Base-by-base conservation (phyloP, 1,284 basidiomycete genomes). In the Anthracocystis setariae region DNA sequence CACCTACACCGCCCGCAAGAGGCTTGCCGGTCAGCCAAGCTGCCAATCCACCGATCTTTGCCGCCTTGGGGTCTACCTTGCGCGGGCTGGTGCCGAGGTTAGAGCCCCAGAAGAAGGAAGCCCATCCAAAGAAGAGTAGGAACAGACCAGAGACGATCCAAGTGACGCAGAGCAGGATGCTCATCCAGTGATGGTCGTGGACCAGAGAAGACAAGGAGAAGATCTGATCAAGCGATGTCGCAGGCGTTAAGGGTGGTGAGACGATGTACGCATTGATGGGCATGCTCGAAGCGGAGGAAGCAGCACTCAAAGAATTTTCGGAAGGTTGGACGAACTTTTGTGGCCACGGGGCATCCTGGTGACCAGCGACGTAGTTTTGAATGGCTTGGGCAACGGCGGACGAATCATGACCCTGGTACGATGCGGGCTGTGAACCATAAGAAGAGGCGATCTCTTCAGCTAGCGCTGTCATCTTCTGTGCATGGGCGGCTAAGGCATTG, bases 61-160 rank as follows among this genome's bases (percentile, higher is more conserved):
- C 49, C 7, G 56, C 48, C 35, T 55, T 60, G 5, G 50, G 49
- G 13, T 59, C 66, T 29, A 64, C 48, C 27, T 52, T 48, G n/a
- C 50, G 57, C 5, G 46, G 33, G 23, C 33, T 40, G 21, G n/a
- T 44, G 25, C 71, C 56, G 4, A 52, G 35, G 7, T 56, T 63
- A 48, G 49, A 29, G 9, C 64, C 65, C 78, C 78, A 80, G 46
- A 73, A 74, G 62, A 73, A 71, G n/a, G 78, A 75, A 1, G 73
- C 56, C 59, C 66, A 76, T 20, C 78, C 78, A 43, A 75, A 77
- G 49, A 80, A 78, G 49, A 77, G 49, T 17, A 80, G 45, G 15
- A 74, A 42, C 13, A 77, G 46, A 15, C 78, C 78, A 1, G 52
- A 21, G 29, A 52, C 9, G 50, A 80, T 77, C 69, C 74, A 78